Evolutionary conservation across 2,329 filamentous ascomycete species (phyloP).

Genomic region (Talaromyces sp.): DNA sequence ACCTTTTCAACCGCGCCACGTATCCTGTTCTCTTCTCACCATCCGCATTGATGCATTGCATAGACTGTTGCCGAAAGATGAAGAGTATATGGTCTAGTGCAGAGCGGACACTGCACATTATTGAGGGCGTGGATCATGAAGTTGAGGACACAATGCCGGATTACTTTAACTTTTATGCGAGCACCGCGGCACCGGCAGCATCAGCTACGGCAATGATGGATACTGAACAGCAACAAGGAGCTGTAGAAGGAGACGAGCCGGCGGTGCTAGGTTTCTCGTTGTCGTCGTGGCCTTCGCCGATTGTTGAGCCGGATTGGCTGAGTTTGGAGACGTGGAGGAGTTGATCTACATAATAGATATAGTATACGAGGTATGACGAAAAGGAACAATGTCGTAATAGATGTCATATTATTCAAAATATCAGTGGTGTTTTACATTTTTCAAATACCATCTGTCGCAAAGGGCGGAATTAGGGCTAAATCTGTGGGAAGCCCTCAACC

Average conservation of each 20-base stretch:
- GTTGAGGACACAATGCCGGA: constrained; percentile 13
- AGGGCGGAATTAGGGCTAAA: background rate
- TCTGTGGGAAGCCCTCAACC: background rate
- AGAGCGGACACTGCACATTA: constrained; percentile 18
- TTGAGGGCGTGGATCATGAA: constrained; percentile 21
- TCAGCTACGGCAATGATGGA: background rate
- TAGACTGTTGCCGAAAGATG: constrained; percentile 21
- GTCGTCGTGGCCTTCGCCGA: constrained; percentile 20
- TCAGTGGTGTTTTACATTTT: background rate
- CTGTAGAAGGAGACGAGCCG: background rate
- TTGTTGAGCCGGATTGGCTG: constrained; percentile 20
- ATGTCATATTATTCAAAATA: background rate
- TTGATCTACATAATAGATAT: background rate
- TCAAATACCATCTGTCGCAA: background rate
- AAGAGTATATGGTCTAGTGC: constrained; percentile 21
- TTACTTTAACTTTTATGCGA: background rate
- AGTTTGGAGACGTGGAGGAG: constrained; percentile 20
- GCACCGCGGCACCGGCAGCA: background rate
- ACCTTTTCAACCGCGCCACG: constrained; percentile 19
- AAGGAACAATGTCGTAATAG: background rate
- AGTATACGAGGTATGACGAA: background rate
- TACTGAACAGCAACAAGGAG: background rate
- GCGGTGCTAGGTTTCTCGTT: constrained; percentile 6
- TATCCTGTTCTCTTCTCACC: constrained; percentile 21
- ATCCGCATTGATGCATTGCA: constrained; percentile 19